Evolutionary conservation across 2,329 filamentous ascomycete genomes (phyloP).

Genomic region (Catunica adiposa): DNA sequence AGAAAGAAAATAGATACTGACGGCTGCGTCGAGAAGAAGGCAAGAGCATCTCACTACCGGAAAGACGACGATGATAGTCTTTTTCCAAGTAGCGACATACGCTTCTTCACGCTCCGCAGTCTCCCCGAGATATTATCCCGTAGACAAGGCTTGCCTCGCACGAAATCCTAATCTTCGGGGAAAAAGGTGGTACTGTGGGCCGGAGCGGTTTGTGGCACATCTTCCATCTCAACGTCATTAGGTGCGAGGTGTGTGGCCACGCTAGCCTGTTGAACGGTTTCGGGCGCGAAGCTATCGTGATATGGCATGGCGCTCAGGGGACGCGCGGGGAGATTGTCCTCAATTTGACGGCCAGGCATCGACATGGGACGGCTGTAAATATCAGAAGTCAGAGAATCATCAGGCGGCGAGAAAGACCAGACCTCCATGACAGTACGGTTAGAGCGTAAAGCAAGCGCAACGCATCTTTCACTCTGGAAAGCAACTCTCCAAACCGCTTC

Average conservation of each 20-base stretch:
- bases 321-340: constrained; percentile 29
- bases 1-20: background rate
- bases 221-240: constrained; percentile 39
- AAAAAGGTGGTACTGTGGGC: constrained; percentile 23
- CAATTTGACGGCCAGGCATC: constrained; percentile 29
- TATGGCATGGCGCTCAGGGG: constrained; percentile 35
- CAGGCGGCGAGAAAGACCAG: constrained; percentile 76
- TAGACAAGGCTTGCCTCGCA: background rate
- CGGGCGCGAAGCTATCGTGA: constrained; percentile 25
- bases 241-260: constrained; percentile 18
- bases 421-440: constrained; percentile 96
- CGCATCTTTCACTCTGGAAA: constrained; percentile 95
- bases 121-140: background rate
- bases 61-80: background rate
- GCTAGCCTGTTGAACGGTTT: background rate
- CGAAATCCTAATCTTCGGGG: constrained; percentile 6
- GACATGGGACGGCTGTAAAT: constrained; percentile 37
- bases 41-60: background rate
- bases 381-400: constrained; percentile 36
- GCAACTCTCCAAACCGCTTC: constrained; percentile 96
- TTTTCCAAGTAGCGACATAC: background rate
- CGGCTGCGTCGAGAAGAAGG: background rate
- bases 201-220: constrained; percentile 39
- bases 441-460: constrained; percentile 76
- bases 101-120: background rate